phyloP scores from a whole-genome alignment of 1,284 basidiomycete genomes.

The Rhodotorula mucilaginosa region DNA sequence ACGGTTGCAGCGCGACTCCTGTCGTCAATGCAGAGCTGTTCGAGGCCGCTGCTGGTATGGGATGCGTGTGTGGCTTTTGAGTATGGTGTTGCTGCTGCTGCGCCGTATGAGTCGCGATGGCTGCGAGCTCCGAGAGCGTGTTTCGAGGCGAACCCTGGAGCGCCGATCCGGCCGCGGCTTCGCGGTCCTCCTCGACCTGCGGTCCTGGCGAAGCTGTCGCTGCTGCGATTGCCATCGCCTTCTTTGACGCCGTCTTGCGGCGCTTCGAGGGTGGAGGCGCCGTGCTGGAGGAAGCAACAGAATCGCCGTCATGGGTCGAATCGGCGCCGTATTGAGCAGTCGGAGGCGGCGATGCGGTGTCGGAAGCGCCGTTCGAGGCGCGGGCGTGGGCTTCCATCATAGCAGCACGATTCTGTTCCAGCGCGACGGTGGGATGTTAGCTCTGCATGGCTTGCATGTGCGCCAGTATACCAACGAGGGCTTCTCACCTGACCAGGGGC shows the following conservation, averaged over 20 bases:
- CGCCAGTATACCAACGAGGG: background rate
- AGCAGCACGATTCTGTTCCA: conserved; percentile 30
- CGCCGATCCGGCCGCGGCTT: background rate
- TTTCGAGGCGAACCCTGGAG: conserved; percentile 20
- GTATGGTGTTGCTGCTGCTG: conserved; percentile 1
- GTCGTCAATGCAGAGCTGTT: background rate
- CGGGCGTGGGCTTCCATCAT: conserved; percentile 28
- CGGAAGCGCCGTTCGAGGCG: background rate
- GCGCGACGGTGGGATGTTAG: background rate
- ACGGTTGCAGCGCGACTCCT: background rate
- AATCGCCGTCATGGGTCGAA: conserved; percentile 14
- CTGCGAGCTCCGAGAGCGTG: conserved; percentile 35
- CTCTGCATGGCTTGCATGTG: too few species aligned
- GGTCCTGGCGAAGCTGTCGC: conserved; percentile 17
- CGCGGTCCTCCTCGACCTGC: background rate
- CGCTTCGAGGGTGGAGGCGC: conserved; percentile 24
- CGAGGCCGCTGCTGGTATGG: background rate
- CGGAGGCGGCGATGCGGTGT: conserved; percentile 11
- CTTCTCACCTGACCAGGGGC: conserved; percentile 24
- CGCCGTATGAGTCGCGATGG: conserved; percentile 28
- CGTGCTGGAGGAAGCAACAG: background rate
- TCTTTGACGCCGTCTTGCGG: conserved; percentile 21
- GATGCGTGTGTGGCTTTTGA: background rate
- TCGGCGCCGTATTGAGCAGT: background rate
- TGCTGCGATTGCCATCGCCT: conserved; percentile 13